phyloP scores from a whole-genome alignment of 257 asterid genomes.

The Galeopsis tetrahit region DNA sequence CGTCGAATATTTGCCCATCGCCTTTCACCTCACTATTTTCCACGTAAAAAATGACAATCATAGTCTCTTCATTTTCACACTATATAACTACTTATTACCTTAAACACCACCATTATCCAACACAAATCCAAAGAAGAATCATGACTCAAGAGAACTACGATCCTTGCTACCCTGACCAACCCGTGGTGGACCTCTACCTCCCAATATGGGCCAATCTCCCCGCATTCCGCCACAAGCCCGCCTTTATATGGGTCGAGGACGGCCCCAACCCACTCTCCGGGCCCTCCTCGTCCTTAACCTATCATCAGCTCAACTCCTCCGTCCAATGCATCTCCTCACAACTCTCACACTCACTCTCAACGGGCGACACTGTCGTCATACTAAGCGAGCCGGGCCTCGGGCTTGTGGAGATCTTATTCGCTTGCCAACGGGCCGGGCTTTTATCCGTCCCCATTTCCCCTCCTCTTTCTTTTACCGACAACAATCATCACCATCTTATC shows the following conservation, averaged over 20 bases:
- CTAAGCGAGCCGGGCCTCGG: slow-evolving; percentile 68
- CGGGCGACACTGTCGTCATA: slow-evolving; percentile 60
- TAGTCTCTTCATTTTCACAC: slow-evolving; percentile 11
- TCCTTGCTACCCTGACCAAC: slow-evolving; percentile 69
- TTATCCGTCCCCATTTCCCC: slow-evolving; percentile 60
- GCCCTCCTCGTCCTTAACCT: slow-evolving; percentile 45
- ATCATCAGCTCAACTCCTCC: slow-evolving; percentile 53
- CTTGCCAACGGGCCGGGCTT: slow-evolving; percentile 81
- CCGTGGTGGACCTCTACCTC: slow-evolving; percentile 75
- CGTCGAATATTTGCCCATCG: slow-evolving; percentile 46
- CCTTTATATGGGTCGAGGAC: slow-evolving; percentile 68
- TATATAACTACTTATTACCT: slow-evolving; percentile 23
- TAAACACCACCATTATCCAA: background rate
- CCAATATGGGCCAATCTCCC: slow-evolving; percentile 67
- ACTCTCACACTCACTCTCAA: slow-evolving; percentile 39
- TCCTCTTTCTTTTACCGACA: slow-evolving; percentile 45
- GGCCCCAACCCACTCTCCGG: slow-evolving; percentile 21
- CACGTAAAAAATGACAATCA: background rate
- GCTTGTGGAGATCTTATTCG: slow-evolving; percentile 63
- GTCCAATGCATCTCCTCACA: slow-evolving; percentile 54
- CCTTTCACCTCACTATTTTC: slow-evolving; percentile 24
- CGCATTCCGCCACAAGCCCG: slow-evolving; percentile 63
- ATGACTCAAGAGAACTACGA: slow-evolving; percentile 64
- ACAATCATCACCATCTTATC: slow-evolving; percentile 48
- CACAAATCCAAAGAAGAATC: background rate